Evolutionary conservation across 1,284 basidiomycete species (phyloP), one percentile per base, ranked within the genome.

Genomic region (Ceratobasidium sp.): DNA sequence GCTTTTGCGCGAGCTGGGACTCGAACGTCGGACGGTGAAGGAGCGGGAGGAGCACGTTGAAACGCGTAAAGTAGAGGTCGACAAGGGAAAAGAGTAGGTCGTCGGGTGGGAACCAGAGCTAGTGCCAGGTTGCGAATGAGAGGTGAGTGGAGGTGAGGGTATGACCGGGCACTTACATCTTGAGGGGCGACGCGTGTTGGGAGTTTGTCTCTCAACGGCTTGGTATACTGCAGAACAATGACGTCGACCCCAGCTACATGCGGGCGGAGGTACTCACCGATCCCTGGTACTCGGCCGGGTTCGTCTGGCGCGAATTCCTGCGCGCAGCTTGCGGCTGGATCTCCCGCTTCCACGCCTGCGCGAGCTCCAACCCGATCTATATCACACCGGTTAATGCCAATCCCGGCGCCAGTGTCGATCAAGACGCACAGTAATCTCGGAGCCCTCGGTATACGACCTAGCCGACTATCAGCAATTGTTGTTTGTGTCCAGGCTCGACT

Each of bases 11-110:
- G 46, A 83, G 81, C 53, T 83, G 79, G 16, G 79, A 76, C 29
- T 82, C 77, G 77, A 86, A 85, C 13, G 83, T 80, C 49, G 79
- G 77, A 1, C 80, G 79, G 76, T 85, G 84, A 31, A 86, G 77
- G 1, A 85, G 77, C 4, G 83, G 82, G 31, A 81, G 78, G 46
- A 81, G 74, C 14, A 73, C 68, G 75, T 84, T 83, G 75, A 79
- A 75, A 56, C 81, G 75, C 1, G 78, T 76, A 74, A 85, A 86
- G 76, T 83, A 85, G 13, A 81, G 79, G 39, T 84, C 82, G 75
- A 86, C 81, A 19, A 86, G 80, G 0, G 72, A 66, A 0, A 75
- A 69, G 2, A 79, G 81, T 13, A 85, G 79, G 14, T 82, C 81
- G 48, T 71, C 66, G 19, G 66, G 66, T 16, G 74, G 74, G 49